Evolutionary conservation across 2,329 filamentous ascomycete genomes (phyloP).

Genomic region (Cladosporium velox): DNA sequence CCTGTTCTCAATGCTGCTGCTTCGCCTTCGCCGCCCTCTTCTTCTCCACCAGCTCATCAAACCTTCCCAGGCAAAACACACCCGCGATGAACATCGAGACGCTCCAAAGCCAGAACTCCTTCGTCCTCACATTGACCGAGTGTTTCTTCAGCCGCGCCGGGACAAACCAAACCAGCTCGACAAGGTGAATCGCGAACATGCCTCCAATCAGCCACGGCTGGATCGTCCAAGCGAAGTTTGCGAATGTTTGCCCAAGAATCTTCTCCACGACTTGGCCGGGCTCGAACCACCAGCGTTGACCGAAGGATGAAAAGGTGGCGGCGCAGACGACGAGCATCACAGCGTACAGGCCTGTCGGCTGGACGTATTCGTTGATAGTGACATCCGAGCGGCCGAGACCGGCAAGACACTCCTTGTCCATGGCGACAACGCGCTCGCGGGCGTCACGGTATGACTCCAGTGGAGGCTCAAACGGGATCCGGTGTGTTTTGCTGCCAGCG

Average conservation of each 20-base stretch:
- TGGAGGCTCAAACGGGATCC: constrained; percentile 68
- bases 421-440: constrained; percentile 69
- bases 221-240: constrained; percentile 59
- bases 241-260: constrained; percentile 57
- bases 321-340: constrained; percentile 58
- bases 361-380: constrained; percentile 55
- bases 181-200: constrained; percentile 64
- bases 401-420: constrained; percentile 64
- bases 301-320: constrained; percentile 57
- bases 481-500: constrained; percentile 51
- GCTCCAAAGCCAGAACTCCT: constrained; percentile 58
- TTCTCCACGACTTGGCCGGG: constrained; percentile 48
- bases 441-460: constrained; percentile 69
- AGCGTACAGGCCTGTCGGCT: constrained; percentile 53
- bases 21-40: constrained; percentile 43
- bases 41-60: constrained; percentile 47
- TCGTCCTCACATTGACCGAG: constrained; percentile 52
- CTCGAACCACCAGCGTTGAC: constrained; percentile 54
- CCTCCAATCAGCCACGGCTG: constrained; percentile 60
- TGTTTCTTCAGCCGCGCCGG: constrained; percentile 51
- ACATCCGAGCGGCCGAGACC: constrained; percentile 60
- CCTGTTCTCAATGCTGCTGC: constrained; percentile 40
- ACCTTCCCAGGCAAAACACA: constrained; percentile 49
- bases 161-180: constrained; percentile 60
- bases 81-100: constrained; percentile 56